A percentile compares a stretch with the other conserved stretches of the same genome.
Conservation (phyloP, 2,329 filamentous ascomycete genomes). For the Colletotrichum higginsianum region DNA sequence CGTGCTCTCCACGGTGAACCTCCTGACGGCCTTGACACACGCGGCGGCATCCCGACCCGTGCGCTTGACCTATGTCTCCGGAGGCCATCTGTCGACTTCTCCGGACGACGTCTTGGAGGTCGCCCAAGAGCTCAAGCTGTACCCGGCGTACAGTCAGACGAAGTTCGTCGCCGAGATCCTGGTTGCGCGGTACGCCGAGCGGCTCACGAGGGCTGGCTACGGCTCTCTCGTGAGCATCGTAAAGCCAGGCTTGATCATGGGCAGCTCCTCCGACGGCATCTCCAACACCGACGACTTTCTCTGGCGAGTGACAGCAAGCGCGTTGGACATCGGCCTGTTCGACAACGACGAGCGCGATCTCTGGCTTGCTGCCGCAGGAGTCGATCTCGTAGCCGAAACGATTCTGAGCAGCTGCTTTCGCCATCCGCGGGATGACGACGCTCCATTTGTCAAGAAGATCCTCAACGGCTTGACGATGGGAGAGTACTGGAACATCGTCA, state of each 20-base stretch:
- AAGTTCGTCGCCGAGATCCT: constrained; percentile 46
- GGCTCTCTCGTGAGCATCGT: constrained; percentile 35
- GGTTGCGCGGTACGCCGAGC: constrained; percentile 28
- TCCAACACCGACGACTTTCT: constrained; percentile 47
- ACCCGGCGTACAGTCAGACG: constrained; percentile 44
- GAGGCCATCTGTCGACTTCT: constrained; percentile 32
- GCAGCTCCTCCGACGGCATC: constrained; percentile 40
- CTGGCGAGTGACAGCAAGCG: constrained; percentile 43
- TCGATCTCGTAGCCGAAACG: constrained; percentile 37
- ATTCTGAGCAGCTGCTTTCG: constrained; percentile 28
- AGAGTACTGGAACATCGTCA: constrained; percentile 44
- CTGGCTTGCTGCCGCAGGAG: constrained; percentile 44
- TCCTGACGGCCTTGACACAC: constrained; percentile 15
- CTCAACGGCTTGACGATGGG: constrained; percentile 39
- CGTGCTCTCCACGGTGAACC: constrained; percentile 25
- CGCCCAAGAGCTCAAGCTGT: constrained; percentile 16
- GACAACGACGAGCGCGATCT: constrained; percentile 33
- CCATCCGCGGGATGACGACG: background rate
- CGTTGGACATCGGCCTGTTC: constrained; percentile 36
- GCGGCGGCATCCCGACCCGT: constrained; percentile 4
- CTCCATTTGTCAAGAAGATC: constrained; percentile 23
- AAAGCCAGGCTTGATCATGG: constrained; percentile 46
- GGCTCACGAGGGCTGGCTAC: background rate
- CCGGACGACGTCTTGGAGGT: constrained; percentile 13
- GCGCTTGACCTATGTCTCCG: constrained; percentile 29